Base-by-base conservation (phyloP, 2,329 filamentous ascomycete genomes). In the Talaromyces sp. region DNA sequence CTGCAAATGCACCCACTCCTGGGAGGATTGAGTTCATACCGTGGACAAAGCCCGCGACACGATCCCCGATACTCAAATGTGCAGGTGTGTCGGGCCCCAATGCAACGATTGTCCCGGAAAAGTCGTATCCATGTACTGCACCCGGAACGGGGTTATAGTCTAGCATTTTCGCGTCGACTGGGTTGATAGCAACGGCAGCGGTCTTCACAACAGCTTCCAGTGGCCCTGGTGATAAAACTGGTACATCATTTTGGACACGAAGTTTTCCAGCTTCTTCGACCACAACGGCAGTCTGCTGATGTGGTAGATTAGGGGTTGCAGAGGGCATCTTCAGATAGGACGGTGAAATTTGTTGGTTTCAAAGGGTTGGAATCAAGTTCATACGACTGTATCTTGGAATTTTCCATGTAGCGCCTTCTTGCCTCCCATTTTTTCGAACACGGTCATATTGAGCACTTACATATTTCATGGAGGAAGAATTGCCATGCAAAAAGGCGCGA, bases 181-280 rank as follows among this genome's bases (percentile, higher is more conserved):
- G 57, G 44, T 62, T 62, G n/a, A 60, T 41, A 14, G 54, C 55
- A 13, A 62, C 52, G 16, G 37, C 35, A 6, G 36, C 32, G 7
- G 45, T 47, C 24, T 45, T 49, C 32, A 58, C 49, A 9, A 56
- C 33, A 14, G 24, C 41, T 33, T 40, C 39, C 24, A 49, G 42
- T 35, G 36, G 56, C 39, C 24, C 53, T 19, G 53, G 10, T 10
- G 9, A 11, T n/a, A 22, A 22, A 5, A 44, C 14, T 16, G 41
- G 41, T 22, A 8, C 22, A 30, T 30, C 49, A 29, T 51, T 33
- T 4, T 35, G 22, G 32, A 52, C 30, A 22, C 19, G 13, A 17
- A 55, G 53, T 36, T 51, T 17, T n/a, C 52, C 52, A 14, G 33
- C 13, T 41, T 41, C 47, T 14, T 39, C 32, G 36, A 39, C 47